Evolutionary conservation across 306 rosid genomes (phyloP).

Genomic region (Lathyrus oleraceus): DNA sequence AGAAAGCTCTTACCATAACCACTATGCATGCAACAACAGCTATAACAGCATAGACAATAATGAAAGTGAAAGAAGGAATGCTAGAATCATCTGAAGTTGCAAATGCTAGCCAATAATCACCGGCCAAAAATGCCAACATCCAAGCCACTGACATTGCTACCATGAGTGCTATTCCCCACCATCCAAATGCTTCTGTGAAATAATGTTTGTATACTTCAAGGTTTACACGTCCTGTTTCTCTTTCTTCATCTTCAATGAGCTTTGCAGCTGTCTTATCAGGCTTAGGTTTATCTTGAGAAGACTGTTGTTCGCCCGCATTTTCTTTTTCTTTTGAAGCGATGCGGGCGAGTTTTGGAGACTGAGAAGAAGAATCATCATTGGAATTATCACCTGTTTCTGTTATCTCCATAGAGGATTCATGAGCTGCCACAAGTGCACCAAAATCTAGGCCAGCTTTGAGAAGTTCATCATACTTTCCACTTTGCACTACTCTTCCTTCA

Average conservation of each 20-base stretch:
- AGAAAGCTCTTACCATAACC: slow-evolving; percentile 48
- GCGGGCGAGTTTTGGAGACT: slow-evolving; percentile 40
- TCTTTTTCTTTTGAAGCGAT: slow-evolving; percentile 50
- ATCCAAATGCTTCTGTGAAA: slow-evolving; percentile 80
- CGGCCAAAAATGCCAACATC: slow-evolving; percentile 54
- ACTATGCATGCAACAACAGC: slow-evolving; percentile 42
- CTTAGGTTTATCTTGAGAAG: slow-evolving; percentile 43
- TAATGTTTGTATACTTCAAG: slow-evolving; percentile 63
- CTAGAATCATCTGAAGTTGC: slow-evolving; percentile 56
- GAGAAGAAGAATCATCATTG: slow-evolving; percentile 33
- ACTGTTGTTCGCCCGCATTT: slow-evolving; percentile 36
- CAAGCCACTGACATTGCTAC: slow-evolving; percentile 48
- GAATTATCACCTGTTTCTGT: slow-evolving; percentile 46
- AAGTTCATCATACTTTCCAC: slow-evolving; percentile 70
- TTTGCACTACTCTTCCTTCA: slow-evolving; percentile 76
- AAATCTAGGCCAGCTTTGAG: slow-evolving; percentile 67
- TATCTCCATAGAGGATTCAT: slow-evolving; percentile 80
- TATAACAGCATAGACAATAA: slow-evolving; percentile 59
- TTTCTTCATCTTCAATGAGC: slow-evolving; percentile 82
- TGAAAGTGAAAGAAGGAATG: slow-evolving; percentile 52
- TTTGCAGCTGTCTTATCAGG: slow-evolving; percentile 57
- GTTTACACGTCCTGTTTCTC: slow-evolving; percentile 70
- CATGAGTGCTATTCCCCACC: slow-evolving; percentile 71
- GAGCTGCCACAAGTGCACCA: slow-evolving; percentile 83
- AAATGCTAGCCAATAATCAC: slow-evolving; percentile 81